These are phyloP conservation scores for Ziziphus jujuba DNA, from an alignment of 306 rosid species.

Conservation along the genomic window DNA sequence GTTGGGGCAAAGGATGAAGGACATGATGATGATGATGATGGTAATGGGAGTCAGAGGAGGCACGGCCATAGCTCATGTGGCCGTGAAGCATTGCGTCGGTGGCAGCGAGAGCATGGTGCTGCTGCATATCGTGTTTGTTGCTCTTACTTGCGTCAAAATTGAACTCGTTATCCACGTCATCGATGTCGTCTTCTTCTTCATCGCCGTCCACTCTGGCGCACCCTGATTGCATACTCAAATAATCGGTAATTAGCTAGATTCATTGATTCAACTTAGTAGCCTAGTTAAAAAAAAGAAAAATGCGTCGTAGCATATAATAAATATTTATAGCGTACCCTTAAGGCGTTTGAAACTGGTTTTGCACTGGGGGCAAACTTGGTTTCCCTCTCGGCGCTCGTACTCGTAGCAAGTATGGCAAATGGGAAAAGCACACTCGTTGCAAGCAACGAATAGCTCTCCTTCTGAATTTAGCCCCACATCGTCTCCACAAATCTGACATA, in stretches of 20 bases:
- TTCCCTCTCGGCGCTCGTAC: slow-evolving; percentile 70
- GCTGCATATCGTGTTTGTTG: slow-evolving; percentile 22
- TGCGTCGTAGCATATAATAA: no score
- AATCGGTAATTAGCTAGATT: no score
- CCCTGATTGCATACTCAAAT: slow-evolving; percentile 31
- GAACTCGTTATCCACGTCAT: slow-evolving; percentile 69
- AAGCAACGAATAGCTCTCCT: slow-evolving; percentile 62
- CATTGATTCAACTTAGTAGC: no score
- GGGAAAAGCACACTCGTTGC: slow-evolving; percentile 82
- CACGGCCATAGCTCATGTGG: slow-evolving; percentile 27
- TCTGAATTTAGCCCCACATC: slow-evolving; percentile 45
- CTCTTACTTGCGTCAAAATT: slow-evolving; percentile 28
- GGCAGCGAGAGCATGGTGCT: slow-evolving; percentile 4
- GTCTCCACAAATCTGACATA: slow-evolving; percentile 66
- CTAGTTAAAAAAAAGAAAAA: no score
- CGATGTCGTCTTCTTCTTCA: slow-evolving; percentile 71
- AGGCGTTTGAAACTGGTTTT: slow-evolving; percentile 67
- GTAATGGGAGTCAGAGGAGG: slow-evolving; percentile 23
- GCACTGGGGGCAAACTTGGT: slow-evolving; percentile 68
- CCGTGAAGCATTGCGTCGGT: slow-evolving; percentile 33
- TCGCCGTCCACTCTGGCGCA: slow-evolving; percentile 72
- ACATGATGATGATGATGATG: no score
- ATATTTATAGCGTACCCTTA: no score
- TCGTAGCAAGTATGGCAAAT: slow-evolving; percentile 67
- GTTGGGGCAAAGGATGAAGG: slow-evolving; percentile 21